Percentiles rank a stretch among this genome's conserved stretches.
phyloP scores from a whole-genome alignment of 2,329 filamentous ascomycete species.

The Aspergillus hortae region DNA sequence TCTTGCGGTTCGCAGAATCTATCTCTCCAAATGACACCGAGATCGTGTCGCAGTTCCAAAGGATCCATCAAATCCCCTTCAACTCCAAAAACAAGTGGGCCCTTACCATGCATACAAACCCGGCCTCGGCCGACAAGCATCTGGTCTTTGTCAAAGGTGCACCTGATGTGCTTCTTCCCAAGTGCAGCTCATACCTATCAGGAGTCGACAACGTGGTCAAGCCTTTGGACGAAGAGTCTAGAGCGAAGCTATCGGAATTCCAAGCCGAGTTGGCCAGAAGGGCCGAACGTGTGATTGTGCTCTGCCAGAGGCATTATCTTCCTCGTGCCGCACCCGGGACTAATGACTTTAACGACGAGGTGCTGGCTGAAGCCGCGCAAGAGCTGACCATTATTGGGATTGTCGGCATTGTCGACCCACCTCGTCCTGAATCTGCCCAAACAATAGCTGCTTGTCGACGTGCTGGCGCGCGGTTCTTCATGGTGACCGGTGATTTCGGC shows the following conservation, averaged over 20 bases:
- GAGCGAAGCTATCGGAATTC: slow-evolving; percentile 52
- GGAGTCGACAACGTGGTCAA: slow-evolving; percentile 54
- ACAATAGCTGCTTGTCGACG: slow-evolving; percentile 34
- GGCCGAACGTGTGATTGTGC: slow-evolving; percentile 66
- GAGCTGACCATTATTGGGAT: slow-evolving; percentile 51
- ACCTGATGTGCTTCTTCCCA: slow-evolving; percentile 66
- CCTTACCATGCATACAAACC: slow-evolving; percentile 53
- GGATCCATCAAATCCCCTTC: slow-evolving; percentile 68
- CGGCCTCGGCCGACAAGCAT: slow-evolving; percentile 29
- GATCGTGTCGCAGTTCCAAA: slow-evolving; percentile 57
- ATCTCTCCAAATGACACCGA: slow-evolving; percentile 58
- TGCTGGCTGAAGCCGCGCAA: slow-evolving; percentile 37
- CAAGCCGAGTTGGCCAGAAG: slow-evolving; percentile 68
- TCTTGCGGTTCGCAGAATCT: slow-evolving; percentile 67
- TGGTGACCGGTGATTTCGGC: slow-evolving; percentile 44
- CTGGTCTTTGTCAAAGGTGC: slow-evolving; percentile 66
- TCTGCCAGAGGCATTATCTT: slow-evolving; percentile 59
- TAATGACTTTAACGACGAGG: slow-evolving; percentile 52
- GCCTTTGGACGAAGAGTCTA: slow-evolving; percentile 48
- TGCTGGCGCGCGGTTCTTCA: slow-evolving; percentile 40
- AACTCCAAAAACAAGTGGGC: slow-evolving; percentile 86
- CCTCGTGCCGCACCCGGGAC: slow-evolving; percentile 41
- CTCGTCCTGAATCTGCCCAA: slow-evolving; percentile 32
- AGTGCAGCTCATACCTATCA: slow-evolving; percentile 59
- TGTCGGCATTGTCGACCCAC: slow-evolving; percentile 46